phyloP scores from a whole-genome alignment of 192 early-diverging fungal species.

The Podila clonocystis region DNA sequence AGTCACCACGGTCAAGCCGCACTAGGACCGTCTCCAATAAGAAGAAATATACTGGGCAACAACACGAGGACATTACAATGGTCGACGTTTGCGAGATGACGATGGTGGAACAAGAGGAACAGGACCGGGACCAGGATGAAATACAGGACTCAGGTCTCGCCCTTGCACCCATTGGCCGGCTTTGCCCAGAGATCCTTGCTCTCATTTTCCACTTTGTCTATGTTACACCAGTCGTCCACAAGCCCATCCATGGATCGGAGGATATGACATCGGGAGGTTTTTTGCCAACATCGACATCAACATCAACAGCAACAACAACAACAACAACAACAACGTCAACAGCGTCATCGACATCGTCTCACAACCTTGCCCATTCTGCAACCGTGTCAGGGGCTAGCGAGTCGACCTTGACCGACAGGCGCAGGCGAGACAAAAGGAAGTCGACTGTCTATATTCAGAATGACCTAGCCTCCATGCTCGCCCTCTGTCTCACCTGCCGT shows the following conservation, averaged over 20 bases:
- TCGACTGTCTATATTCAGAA: slow-evolving; percentile 37
- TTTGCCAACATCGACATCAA: slow-evolving; percentile 1
- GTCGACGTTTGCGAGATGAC: not conserved
- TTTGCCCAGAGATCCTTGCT: slow-evolving; percentile 41
- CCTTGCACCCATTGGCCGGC: slow-evolving; percentile 16
- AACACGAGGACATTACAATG: not conserved
- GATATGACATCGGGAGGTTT: not conserved
- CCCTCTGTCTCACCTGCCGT: slow-evolving; percentile 44
- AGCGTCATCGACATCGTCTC: not conserved
- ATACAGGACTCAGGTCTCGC: not conserved
- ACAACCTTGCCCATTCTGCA: not conserved
- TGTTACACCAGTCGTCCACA: slow-evolving; percentile 43
- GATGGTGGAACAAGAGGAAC: not conserved
- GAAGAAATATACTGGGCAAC: not conserved
- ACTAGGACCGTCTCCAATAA: not conserved
- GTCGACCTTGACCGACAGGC: not conserved
- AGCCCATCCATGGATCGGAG: not conserved
- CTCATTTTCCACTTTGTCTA: slow-evolving; percentile 51
- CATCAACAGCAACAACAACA: not conserved
- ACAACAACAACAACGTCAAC: not conserved
- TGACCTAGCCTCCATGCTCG: slow-evolving; percentile 27
- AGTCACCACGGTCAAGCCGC: not conserved
- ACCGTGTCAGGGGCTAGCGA: not conserved
- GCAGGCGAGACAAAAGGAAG: slow-evolving; percentile 15
- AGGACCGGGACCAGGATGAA: not conserved